These are phyloP conservation scores for Cystofilobasidium capitatum DNA, from an alignment of 768 basidiomycete species.

Conservation along the genomic window DNA sequence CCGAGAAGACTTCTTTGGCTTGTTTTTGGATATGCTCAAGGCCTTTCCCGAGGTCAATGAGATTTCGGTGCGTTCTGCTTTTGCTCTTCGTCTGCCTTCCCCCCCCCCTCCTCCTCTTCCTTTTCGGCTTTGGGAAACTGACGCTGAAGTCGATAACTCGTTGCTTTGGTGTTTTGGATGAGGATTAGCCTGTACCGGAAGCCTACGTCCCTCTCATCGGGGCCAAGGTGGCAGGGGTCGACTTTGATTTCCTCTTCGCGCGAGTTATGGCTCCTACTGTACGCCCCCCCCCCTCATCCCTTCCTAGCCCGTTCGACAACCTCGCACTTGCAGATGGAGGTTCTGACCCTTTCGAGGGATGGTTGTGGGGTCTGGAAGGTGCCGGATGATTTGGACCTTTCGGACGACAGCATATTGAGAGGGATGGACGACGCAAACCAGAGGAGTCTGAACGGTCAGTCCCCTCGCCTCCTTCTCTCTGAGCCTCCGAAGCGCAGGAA, in stretches of 20 bases:
- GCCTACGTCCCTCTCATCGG: slow-evolving; percentile 95
- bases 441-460: slow-evolving; percentile 75
- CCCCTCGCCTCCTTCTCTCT: too few relatives aligned
- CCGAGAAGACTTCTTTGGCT: slow-evolving; percentile 88
- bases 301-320: too few relatives aligned
- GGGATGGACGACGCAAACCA: slow-evolving; percentile 92
- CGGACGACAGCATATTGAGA: slow-evolving; percentile 80
- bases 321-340: too few relatives aligned
- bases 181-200: slow-evolving; percentile 75
- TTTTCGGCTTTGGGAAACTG: too few relatives aligned
- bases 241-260: slow-evolving; percentile 89
- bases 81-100: background rate
- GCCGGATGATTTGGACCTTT: slow-evolving; percentile 80
- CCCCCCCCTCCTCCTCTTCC: background rate
- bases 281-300: background rate
- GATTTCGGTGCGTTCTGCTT: slow-evolving; percentile 60
- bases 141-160: background rate
- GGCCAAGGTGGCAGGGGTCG: slow-evolving; percentile 79
- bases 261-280: slow-evolving; percentile 29
- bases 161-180: background rate
- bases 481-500: too few relatives aligned
- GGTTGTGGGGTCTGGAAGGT: slow-evolving; percentile 56
- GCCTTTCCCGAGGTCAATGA: slow-evolving; percentile 74
- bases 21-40: slow-evolving; percentile 79
- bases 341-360: background rate